A percentile compares a stretch with the other conserved stretches of the same genome.
phyloP scores from a whole-genome alignment of 2,329 filamentous ascomycete species.

The Fusarium circinatum region DNA sequence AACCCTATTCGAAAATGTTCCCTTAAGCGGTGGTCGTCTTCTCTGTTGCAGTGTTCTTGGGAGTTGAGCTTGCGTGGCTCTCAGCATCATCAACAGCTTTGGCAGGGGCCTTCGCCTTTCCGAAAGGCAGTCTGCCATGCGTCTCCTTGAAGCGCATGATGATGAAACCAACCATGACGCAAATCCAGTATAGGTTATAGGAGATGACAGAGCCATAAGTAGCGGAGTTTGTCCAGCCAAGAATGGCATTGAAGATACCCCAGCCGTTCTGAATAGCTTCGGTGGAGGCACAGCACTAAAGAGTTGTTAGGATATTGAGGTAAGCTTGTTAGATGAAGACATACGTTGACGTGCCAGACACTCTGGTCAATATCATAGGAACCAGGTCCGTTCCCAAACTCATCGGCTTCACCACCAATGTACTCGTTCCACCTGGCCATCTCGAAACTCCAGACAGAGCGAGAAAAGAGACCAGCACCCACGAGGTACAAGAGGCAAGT shows the following conservation, averaged over 20 bases:
- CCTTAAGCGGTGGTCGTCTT: slow-evolving; percentile 39
- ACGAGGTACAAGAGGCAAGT: slow-evolving; percentile 88
- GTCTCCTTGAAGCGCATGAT: slow-evolving; percentile 73
- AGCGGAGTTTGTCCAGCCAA: slow-evolving; percentile 90
- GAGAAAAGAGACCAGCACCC: slow-evolving; percentile 83
- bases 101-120: slow-evolving; percentile 48
- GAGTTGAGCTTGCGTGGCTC: slow-evolving; percentile 40
- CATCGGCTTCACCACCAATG: slow-evolving; percentile 66
- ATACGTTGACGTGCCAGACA: slow-evolving; percentile 84
- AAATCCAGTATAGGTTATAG: slow-evolving; percentile 90
- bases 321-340: slow-evolving; percentile 43
- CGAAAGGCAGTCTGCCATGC: slow-evolving; percentile 61
- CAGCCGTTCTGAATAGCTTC: slow-evolving; percentile 79
- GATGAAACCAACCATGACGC: slow-evolving; percentile 75
- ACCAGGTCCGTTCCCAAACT: slow-evolving; percentile 69
- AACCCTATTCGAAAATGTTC: background rate
- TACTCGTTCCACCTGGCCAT: slow-evolving; percentile 73
- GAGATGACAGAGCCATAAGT: slow-evolving; percentile 88
- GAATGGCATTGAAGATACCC: slow-evolving; percentile 87
- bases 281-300: slow-evolving; percentile 79
- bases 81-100: slow-evolving; percentile 39
- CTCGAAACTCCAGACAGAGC: slow-evolving; percentile 79
- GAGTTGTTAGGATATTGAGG: background rate
- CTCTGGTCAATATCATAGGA: slow-evolving; percentile 82
- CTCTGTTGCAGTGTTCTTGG: slow-evolving; percentile 42